Evolutionary conservation across 371 early-diverging fungal species (phyloP).

Genomic region (Chytridium lagenaria): DNA sequence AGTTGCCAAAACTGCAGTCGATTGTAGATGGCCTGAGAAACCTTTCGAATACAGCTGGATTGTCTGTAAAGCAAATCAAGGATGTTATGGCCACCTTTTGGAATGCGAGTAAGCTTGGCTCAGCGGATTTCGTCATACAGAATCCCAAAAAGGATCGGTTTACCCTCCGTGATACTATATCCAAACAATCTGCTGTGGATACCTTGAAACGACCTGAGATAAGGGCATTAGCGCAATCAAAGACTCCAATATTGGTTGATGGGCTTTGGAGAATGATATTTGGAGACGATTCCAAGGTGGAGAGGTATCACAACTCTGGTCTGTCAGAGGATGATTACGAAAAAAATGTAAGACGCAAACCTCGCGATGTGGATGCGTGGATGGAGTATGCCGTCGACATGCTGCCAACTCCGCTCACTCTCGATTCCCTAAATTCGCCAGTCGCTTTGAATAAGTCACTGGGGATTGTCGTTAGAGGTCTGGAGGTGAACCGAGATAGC

Average conservation of each 20-base stretch:
- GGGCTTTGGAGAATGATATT: conserved; percentile 29
- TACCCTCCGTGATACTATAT: not conserved
- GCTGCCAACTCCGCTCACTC: conserved; percentile 35
- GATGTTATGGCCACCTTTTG: not conserved
- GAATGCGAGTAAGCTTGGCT: too few relatives aligned
- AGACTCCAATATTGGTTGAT: conserved; percentile 29
- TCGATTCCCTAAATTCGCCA: conserved; percentile 22
- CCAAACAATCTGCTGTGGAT: not conserved
- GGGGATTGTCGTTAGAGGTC: conserved; percentile 38
- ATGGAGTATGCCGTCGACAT: conserved; percentile 39
- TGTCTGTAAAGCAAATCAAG: too few relatives aligned
- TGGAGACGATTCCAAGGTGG: conserved; percentile 27
- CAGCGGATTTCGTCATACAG: too few relatives aligned
- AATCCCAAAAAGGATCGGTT: too few relatives aligned
- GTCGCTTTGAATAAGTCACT: conserved; percentile 35
- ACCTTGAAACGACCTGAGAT: not conserved
- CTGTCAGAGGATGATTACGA: conserved; percentile 37
- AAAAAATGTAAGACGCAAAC: conserved; percentile 21
- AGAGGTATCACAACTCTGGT: conserved; percentile 38
- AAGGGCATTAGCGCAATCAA: not conserved
- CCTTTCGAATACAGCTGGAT: too few relatives aligned
- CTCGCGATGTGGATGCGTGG: conserved; percentile 39
- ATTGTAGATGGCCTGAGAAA: not conserved
- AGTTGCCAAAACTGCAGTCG: not conserved
- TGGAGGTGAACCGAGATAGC: conserved; percentile 35